Evolutionary conservation across 305 asterid species (phyloP).

Genomic region (Fraxinus paxiana): DNA sequence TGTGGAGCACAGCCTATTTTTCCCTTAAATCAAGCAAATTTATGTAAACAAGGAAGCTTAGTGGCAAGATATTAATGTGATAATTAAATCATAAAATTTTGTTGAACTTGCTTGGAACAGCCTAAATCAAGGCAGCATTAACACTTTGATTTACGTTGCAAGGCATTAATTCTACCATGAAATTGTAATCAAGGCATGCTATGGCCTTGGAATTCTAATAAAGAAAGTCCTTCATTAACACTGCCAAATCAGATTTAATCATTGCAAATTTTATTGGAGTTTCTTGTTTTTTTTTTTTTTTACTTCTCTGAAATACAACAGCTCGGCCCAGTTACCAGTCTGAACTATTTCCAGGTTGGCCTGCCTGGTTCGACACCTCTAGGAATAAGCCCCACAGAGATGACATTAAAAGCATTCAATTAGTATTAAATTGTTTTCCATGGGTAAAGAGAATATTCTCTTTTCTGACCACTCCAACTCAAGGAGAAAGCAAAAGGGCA

Average conservation of each 20-base stretch:
- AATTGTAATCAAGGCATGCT: not conserved
- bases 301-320: not conserved
- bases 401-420: not conserved
- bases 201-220: not conserved
- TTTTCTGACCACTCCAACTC: not conserved
- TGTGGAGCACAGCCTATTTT: not conserved
- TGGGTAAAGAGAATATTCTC: not conserved
- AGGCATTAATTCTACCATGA: not conserved
- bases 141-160: not conserved
- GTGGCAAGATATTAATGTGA: not conserved
- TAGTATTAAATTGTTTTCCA: not conserved
- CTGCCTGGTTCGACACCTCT: not conserved
- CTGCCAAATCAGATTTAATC: not conserved
- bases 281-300: not conserved
- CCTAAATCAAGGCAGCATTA: not conserved
- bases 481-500: not conserved
- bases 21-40: not conserved
- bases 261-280: not conserved
- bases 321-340: not conserved
- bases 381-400: not conserved
- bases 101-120: not conserved
- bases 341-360: not conserved
- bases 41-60: not conserved
- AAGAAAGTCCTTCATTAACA: not conserved
- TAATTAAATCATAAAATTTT: not conserved